Evolutionary conservation across 2,329 filamentous ascomycete species (phyloP), one percentile per base, ranked within the genome.

Genomic region (Ophiocordyceps camponoti-leonardi): DNA sequence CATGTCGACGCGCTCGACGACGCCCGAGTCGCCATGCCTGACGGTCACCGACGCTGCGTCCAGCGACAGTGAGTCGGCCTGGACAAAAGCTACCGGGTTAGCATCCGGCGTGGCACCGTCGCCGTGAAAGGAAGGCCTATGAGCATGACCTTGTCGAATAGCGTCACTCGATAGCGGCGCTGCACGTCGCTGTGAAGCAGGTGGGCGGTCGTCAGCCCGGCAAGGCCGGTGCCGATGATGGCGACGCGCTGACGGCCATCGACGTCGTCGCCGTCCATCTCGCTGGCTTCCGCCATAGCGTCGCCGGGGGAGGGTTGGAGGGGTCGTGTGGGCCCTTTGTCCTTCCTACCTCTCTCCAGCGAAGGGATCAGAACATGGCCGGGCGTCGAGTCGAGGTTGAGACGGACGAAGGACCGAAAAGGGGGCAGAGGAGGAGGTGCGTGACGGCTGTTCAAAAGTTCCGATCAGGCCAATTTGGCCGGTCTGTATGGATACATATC

Each of bases 21-120:
- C 16, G 40, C 55, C 56, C 7, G 57, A 58, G 10, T 45, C 49
- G 7, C 54, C 53, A 45, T 66, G 57, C 12, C 52, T 51, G 39
- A 67, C 48, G 1, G 62, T 54, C 8, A 66, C 57, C 1, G 64
- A 67, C 1, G 63, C 61, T 8, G 59, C 56, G 48, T 65, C 63
- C 43, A 67, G 60, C 0, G 64, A 61, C 2, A 66, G 54, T 12
- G 45, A 48, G 3, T 56, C 49, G 19, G 59, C 56, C 63, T 66
- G 45, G 22, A 30, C 45, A 20, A n/a, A n/a, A n/a, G n/a, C 22
- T 5, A 30, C n/a, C n/a, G 22, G n/a, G 35, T 39, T 18, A 39
- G 35, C 35, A 19, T 19, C n/a, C 35, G n/a, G n/a, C n/a, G 28
- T 10, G 10, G 23, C 14, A 18, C 12, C 23, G 22, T 4, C 23